A percentile compares a stretch with the other conserved stretches of the same genome.
These are phyloP conservation scores for Hamigera avellanea DNA, from an alignment of 495 filamentous ascomycete species.

Conservation along the genomic window DNA sequence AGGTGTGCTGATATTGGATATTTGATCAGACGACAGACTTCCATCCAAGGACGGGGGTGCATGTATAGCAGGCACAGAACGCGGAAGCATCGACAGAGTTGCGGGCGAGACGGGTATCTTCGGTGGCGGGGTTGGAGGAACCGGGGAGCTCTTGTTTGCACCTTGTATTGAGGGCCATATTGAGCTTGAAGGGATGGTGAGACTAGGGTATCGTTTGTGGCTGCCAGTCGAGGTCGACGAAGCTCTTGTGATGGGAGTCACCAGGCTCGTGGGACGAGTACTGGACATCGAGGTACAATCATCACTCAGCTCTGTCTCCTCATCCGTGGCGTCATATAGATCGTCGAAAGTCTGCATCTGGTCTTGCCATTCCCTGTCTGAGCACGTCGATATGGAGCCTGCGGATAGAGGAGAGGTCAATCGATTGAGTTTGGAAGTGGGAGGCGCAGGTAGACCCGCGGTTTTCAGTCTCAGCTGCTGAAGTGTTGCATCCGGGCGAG, in stretches of 20 bases:
- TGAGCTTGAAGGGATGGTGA: constrained; percentile 61
- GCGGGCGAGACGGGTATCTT: constrained; percentile 70
- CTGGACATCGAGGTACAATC: constrained; percentile 32
- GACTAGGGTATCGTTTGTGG: constrained; percentile 46
- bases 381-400: constrained; percentile 28
- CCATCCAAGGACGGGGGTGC: constrained; percentile 83
- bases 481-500: constrained; percentile 9
- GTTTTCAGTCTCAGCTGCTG: constrained; percentile 29
- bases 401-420: constrained; percentile 27
- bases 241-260: constrained; percentile 25
- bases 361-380: constrained; percentile 34
- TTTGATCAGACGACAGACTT: constrained; percentile 73
- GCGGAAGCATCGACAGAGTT: constrained; percentile 53
- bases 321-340: constrained; percentile 70
- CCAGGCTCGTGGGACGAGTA: constrained; percentile 28
- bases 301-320: constrained; percentile 48
- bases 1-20: constrained; percentile 66
- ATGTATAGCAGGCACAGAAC: constrained; percentile 58
- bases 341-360: constrained; percentile 58
- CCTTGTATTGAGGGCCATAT: constrained; percentile 39
- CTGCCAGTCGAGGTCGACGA: constrained; percentile 28
- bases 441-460: constrained; percentile 20
- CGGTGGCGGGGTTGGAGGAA: constrained; percentile 64
- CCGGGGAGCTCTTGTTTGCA: constrained; percentile 46
- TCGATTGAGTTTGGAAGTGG: constrained; percentile 16